Evolutionary conservation across 2,329 filamentous ascomycete species (phyloP).

Genomic region (Trichoderma sp.): DNA sequence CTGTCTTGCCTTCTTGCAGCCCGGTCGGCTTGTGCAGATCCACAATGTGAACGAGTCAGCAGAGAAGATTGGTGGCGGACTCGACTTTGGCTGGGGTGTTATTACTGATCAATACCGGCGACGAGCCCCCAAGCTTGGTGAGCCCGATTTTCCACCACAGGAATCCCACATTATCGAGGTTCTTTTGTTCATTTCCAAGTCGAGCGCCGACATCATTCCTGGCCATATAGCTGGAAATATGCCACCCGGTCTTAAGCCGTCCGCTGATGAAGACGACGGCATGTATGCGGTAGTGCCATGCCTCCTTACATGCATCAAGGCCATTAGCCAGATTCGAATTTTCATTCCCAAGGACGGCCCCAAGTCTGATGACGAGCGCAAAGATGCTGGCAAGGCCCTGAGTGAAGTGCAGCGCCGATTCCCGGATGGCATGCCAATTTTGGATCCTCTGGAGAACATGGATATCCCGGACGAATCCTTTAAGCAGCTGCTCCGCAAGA

Average conservation of each 20-base stretch:
- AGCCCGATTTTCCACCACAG: conserved; percentile 68
- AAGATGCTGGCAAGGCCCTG: conserved; percentile 65
- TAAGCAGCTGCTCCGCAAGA: conserved; percentile 90
- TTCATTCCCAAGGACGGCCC: conserved; percentile 74
- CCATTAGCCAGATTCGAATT: conserved; percentile 78
- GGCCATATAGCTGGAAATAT: conserved; percentile 43
- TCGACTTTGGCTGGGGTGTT: conserved; percentile 92
- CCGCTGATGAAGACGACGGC: conserved; percentile 29
- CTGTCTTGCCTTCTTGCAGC: conserved; percentile 77
- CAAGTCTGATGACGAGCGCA: conserved; percentile 60
- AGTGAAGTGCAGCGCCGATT: conserved; percentile 82
- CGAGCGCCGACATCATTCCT: conserved; percentile 44
- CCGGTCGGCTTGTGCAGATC: conserved; percentile 83
- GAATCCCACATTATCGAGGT: conserved; percentile 82
- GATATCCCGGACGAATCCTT: conserved; percentile 87
- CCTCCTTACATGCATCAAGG: conserved; percentile 78
- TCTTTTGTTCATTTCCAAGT: conserved; percentile 59
- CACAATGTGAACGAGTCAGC: conserved; percentile 61
- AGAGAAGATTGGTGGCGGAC: conserved; percentile 34
- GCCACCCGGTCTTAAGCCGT: conserved; percentile 55
- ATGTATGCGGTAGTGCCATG: conserved; percentile 62
- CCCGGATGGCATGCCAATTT: conserved; percentile 81
- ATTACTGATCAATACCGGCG: conserved; percentile 71
- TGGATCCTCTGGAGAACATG: conserved; percentile 97
- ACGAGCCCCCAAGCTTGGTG: conserved; percentile 61